A percentile compares a stretch with the other conserved stretches of the same genome.
phyloP scores from a whole-genome alignment of 352 stramenopile species.

The Phytopythium aichiense region DNA sequence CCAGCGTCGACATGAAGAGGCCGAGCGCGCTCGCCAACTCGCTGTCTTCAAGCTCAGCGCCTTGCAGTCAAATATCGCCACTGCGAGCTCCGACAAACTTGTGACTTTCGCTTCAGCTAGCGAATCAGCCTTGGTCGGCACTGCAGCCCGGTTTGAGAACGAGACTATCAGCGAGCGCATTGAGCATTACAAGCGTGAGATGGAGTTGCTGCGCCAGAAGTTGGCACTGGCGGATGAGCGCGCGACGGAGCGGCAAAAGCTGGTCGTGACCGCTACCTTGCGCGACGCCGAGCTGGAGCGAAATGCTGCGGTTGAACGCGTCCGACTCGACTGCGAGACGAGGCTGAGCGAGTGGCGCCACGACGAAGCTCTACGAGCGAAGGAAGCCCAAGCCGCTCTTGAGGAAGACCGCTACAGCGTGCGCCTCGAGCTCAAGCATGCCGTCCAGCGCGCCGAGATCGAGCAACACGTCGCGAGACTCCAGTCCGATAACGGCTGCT shows the following conservation, averaged over 20 bases:
- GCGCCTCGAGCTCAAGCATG: slow-evolving; percentile 56
- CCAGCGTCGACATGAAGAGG: slow-evolving; percentile 44
- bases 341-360: slow-evolving; percentile 48
- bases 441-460: slow-evolving; percentile 53
- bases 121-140: background rate
- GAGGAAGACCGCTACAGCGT: slow-evolving; percentile 69
- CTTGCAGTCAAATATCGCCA: slow-evolving; percentile 33
- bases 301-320: slow-evolving; percentile 38
- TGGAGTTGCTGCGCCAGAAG: slow-evolving; percentile 57
- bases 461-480: slow-evolving; percentile 54
- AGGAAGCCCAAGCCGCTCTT: slow-evolving; percentile 45
- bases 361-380: slow-evolving; percentile 45
- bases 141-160: background rate
- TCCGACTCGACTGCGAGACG: slow-evolving; percentile 45
- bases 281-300: slow-evolving; percentile 45
- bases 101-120: background rate
- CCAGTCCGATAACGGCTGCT: slow-evolving; percentile 22
- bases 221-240: slow-evolving; percentile 49
- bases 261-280: slow-evolving; percentile 46
- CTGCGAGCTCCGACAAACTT: slow-evolving; percentile 20
- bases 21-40: slow-evolving; percentile 49
- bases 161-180: slow-evolving; percentile 27
- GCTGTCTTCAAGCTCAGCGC: slow-evolving; percentile 65
- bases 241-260: slow-evolving; percentile 41
- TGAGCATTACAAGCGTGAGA: slow-evolving; percentile 64